phyloP scores from a whole-genome alignment of 257 asterid genomes.

The Nemophila menziesii region DNA sequence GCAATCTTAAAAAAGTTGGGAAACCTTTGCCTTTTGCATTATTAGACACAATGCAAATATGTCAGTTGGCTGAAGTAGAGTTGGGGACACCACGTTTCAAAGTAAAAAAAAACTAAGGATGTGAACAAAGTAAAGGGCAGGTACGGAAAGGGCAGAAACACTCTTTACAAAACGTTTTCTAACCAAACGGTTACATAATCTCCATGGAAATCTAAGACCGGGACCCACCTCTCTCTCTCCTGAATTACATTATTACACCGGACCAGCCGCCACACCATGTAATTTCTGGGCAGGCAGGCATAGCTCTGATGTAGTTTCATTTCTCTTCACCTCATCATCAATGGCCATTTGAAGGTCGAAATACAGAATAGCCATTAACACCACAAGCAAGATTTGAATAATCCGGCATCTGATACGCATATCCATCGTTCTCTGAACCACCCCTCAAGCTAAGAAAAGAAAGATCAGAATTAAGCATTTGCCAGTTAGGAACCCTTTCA shows the following conservation, averaged over 20 bases:
- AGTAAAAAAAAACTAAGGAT: conserved; percentile 10
- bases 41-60: too few species aligned
- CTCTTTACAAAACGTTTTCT: conserved; percentile 23
- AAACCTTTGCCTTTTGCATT: too few species aligned
- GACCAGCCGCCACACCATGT: conserved; percentile 8
- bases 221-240: too few species aligned
- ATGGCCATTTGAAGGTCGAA: conserved; percentile 66
- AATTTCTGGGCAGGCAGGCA: conserved; percentile 9
- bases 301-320: conserved; percentile 4
- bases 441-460: conserved; percentile 24
- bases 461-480: conserved; percentile 37
- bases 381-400: conserved; percentile 38
- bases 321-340: too few species aligned
- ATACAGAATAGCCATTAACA: conserved; percentile 46
- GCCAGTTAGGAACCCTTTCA: conserved; percentile 55
- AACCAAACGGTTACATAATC: conserved; percentile 16
- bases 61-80: too few species aligned
- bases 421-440: conserved; percentile 36
- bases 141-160: conserved; percentile 19
- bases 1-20: too few species aligned
- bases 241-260: conserved; percentile 15
- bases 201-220: conserved; percentile 20
- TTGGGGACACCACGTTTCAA: too few species aligned
- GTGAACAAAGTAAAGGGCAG: conserved; percentile 9
- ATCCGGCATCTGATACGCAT: conserved; percentile 41